Evolutionary conservation across 805 yeast genomes (phyloP), one percentile per base, ranked within the genome.

Genomic region (Yarrowia osloensis): DNA sequence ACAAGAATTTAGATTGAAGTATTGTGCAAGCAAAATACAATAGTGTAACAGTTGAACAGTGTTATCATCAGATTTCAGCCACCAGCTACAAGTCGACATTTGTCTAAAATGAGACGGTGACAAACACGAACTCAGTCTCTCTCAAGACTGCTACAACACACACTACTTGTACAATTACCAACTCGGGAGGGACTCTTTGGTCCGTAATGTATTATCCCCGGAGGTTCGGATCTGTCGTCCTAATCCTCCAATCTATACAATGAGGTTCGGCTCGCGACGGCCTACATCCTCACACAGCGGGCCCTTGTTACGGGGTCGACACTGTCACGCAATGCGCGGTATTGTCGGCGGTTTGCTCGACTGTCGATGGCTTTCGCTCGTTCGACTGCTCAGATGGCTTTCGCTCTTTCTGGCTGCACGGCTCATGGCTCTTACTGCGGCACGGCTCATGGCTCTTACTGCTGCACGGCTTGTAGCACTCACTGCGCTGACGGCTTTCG

Each of bases 251-350:
- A 47, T 5, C 40, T 33, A 50, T 22, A 33, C 26, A 49, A 21
- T 33, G 57, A 50, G 57, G 57, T 50, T 50, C 57, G 9, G 57
- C 7, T 15, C 28, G 28, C 54, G 54, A 47, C 54, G 22, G 54
- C 57, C 7, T 50, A 50, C 57, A 31, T 50, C 57, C 57, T 50
- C 57, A 50, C 40, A 50, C 54, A 33, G 57, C 11, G 57, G 57
- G 24, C 57, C 57, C 57, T 33, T 50, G 12, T 33, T 21, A 31
- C 17, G 21, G 57, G 40, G 57, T 50, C 57, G 12, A 50, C 57
- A 33, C 57, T 33, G 54, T 19, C 35, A 19, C 50, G 46, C 46
- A 9, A 11, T 8, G 46, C 46, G 46, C 46, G 46, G 46, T 40
- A 40, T 11, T 28, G 31, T 7, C 7, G 29, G 29, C 29, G 29